These are phyloP conservation scores for Mycena amicta DNA, from an alignment of 768 basidiomycete species.

Conservation along the genomic window DNA sequence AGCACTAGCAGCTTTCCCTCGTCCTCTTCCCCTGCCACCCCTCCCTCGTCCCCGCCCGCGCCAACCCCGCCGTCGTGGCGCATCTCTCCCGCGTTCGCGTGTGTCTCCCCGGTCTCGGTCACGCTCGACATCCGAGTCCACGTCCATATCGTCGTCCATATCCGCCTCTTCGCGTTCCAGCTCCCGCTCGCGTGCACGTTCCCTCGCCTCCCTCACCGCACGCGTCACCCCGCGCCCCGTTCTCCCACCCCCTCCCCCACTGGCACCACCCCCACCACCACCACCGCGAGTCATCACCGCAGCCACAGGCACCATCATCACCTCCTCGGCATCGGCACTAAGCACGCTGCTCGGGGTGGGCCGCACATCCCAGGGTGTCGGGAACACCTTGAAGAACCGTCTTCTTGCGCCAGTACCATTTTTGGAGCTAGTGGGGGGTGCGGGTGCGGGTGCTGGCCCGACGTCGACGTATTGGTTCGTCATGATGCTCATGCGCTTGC, in stretches of 20 bases:
- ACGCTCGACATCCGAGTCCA: slow-evolving; percentile 1
- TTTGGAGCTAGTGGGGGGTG: slow-evolving; percentile 14
- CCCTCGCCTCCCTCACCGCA: neutral
- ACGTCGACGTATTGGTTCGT: slow-evolving; percentile 62
- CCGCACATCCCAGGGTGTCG: slow-evolving; percentile 15
- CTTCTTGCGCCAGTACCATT: slow-evolving; percentile 48
- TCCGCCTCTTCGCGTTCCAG: neutral
- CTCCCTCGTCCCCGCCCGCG: neutral
- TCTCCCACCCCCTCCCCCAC: neutral
- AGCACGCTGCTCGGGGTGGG: slow-evolving; percentile 5
- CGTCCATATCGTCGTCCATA: neutral
- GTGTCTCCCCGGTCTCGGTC: neutral
- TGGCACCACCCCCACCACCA: neutral
- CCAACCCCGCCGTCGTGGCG: neutral
- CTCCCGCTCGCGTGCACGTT: neutral
- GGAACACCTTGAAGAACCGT: slow-evolving; percentile 59
- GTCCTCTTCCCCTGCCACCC: neutral
- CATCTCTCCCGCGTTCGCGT: no score
- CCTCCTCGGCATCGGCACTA: neutral
- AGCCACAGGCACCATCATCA: slow-evolving; percentile 1
- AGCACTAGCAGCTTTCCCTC: neutral
- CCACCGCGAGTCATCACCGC: slow-evolving; percentile 10
- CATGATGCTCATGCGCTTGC: slow-evolving; percentile 69
- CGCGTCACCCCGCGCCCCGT: neutral
- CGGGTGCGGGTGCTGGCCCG: neutral